Conservation (phyloP, 2,329 filamentous ascomycete genomes). For the Juglanconis sp. region DNA sequence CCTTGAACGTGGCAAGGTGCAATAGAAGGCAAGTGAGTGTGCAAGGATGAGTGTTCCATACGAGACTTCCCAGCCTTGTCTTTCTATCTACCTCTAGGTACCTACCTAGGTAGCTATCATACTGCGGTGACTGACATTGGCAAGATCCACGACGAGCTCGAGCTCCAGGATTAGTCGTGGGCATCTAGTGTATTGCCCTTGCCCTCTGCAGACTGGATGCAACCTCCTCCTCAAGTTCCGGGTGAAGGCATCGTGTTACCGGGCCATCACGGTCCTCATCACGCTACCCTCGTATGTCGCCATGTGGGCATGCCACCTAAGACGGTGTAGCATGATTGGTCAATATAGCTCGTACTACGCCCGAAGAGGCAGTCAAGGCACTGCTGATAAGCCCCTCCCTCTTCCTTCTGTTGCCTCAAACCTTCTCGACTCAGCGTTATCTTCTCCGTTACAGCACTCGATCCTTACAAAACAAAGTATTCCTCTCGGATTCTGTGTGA, state of each 20-base stretch:
- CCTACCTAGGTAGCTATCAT: too few relatives aligned
- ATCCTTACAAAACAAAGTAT: too few relatives aligned
- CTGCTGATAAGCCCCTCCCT: neutral
- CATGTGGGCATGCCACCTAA: neutral
- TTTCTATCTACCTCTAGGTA: too few relatives aligned
- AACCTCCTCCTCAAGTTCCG: too few relatives aligned
- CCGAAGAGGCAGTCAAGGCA: neutral
- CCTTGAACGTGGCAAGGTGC: too few relatives aligned
- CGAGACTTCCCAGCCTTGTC: too few relatives aligned
- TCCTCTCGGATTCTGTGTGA: too few relatives aligned
- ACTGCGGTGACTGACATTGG: too few relatives aligned
- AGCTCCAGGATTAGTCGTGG: too few relatives aligned
- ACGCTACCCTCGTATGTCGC: neutral
- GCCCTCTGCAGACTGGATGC: neutral
- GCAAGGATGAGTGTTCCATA: too few relatives aligned
- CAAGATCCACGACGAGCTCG: too few relatives aligned
- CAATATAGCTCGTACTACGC: neutral
- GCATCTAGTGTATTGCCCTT: conserved; percentile 20
- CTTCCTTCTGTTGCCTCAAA: neutral
- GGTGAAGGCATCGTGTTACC: neutral
- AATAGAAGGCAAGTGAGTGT: too few relatives aligned
- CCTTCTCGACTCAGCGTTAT: neutral
- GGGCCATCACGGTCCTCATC: neutral
- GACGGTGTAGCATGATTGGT: neutral
- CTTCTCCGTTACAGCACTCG: neutral